phyloP scores from a whole-genome alignment of 2,329 filamentous ascomycete genomes.

The Aspergillus sp. region DNA sequence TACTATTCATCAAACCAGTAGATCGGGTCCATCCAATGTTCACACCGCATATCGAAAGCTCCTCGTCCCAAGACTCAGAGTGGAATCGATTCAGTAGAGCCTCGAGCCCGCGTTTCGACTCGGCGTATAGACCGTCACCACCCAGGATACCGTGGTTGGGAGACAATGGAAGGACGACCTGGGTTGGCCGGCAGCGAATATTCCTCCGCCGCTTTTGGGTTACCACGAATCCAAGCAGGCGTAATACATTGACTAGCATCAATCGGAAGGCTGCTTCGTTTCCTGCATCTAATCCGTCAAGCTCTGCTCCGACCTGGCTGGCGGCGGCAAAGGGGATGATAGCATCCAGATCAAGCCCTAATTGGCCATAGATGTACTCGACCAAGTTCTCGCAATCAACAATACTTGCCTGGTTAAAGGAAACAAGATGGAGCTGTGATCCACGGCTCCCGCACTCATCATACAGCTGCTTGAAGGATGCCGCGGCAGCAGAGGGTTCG shows the following conservation, averaged over 20 bases:
- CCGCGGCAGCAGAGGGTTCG: neutral
- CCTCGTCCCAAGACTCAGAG: neutral
- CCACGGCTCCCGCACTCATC: neutral
- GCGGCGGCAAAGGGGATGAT: constrained; percentile 4
- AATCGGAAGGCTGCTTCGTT: constrained; percentile 1
- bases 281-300: neutral
- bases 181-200: neutral
- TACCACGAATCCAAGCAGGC: neutral
- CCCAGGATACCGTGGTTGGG: constrained; percentile 7
- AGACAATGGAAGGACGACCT: constrained; percentile 1
- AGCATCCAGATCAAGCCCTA: neutral
- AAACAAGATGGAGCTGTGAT: neutral
- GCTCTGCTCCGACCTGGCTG: neutral
- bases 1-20: constrained; percentile 1
- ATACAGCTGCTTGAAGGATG: neutral
- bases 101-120: constrained; percentile 5
- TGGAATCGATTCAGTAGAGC: neutral
- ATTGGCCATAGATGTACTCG: neutral
- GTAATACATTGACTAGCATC: constrained; percentile 2
- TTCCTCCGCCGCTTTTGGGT: neutral
- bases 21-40: constrained; percentile 6
- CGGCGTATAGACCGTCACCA: constrained; percentile 4
- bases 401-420: constrained; percentile 3
- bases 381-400: neutral
- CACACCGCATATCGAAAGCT: constrained; percentile 1